Evolutionary conservation across 345 rosid species (phyloP).

Genomic region (Sisymbrium irio): DNA sequence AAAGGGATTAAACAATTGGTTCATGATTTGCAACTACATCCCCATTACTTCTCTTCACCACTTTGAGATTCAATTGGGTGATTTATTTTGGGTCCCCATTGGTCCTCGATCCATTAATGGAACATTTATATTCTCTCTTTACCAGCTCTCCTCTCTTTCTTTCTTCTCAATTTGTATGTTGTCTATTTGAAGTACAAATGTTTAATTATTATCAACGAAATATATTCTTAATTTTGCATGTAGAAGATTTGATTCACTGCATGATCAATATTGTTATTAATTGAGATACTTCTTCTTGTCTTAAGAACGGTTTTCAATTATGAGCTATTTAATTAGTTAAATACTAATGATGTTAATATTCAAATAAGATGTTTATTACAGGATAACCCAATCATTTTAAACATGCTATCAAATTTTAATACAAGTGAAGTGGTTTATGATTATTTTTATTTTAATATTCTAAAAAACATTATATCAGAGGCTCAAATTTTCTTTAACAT

Average conservation of each 20-base stretch:
- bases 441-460: neutral
- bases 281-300: neutral
- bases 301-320: neutral
- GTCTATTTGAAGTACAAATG: constrained; percentile 24
- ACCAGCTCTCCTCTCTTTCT: neutral
- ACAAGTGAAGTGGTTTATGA: neutral
- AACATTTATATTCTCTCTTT: constrained; percentile 6
- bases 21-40: constrained; percentile 16
- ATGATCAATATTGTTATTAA: constrained; percentile 16
- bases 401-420: neutral
- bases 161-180: constrained; percentile 10
- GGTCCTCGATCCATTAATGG: constrained; percentile 18
- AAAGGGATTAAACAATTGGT: neutral
- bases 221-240: constrained; percentile 6
- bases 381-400: neutral
- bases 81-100: constrained; percentile 25
- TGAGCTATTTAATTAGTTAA: neutral
- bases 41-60: constrained; percentile 13
- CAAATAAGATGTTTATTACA: neutral
- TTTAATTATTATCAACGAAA: neutral
- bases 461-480: neutral
- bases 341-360: neutral
- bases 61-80: constrained; percentile 16
- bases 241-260: constrained; percentile 2
- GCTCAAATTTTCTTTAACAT: neutral